Evolutionary conservation across 805 yeast species (phyloP).

Genomic region (Cyberlindnera xylosilytica): DNA sequence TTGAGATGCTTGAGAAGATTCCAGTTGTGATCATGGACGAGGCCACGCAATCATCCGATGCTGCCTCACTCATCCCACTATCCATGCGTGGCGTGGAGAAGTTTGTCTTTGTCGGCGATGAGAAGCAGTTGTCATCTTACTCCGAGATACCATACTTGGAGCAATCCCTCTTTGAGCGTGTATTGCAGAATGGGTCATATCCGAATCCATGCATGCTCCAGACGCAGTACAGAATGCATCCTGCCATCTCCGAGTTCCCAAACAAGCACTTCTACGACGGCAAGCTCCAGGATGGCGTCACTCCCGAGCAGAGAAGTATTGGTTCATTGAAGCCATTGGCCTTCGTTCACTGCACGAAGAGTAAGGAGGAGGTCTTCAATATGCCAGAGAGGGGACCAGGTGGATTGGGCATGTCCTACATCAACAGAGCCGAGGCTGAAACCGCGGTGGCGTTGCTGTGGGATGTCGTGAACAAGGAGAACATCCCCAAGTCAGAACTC

Average conservation of each 20-base stretch:
- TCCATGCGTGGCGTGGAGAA: conserved; percentile 81
- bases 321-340: conserved; percentile 51
- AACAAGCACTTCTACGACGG: conserved; percentile 47
- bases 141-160: conserved; percentile 64
- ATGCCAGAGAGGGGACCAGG: background rate
- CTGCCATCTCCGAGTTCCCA: conserved; percentile 56
- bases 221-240: conserved; percentile 67
- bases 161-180: conserved; percentile 65
- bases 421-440: background rate
- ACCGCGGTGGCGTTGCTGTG: background rate
- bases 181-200: conserved; percentile 57
- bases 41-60: conserved; percentile 91
- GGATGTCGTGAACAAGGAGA: background rate
- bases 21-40: conserved; percentile 80
- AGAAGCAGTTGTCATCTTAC: conserved; percentile 68
- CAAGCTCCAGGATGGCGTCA: conserved; percentile 53
- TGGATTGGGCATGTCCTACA: background rate
- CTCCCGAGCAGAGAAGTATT: conserved; percentile 44
- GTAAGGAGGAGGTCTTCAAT: background rate
- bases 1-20: conserved; percentile 52
- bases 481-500: conserved; percentile 34
- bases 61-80: conserved; percentile 85
- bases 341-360: conserved; percentile 46
- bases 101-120: conserved; percentile 64
- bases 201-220: conserved; percentile 61